phyloP scores from a whole-genome alignment of 441 rosid genomes.

The Euphorbia schlechtendalii region DNA sequence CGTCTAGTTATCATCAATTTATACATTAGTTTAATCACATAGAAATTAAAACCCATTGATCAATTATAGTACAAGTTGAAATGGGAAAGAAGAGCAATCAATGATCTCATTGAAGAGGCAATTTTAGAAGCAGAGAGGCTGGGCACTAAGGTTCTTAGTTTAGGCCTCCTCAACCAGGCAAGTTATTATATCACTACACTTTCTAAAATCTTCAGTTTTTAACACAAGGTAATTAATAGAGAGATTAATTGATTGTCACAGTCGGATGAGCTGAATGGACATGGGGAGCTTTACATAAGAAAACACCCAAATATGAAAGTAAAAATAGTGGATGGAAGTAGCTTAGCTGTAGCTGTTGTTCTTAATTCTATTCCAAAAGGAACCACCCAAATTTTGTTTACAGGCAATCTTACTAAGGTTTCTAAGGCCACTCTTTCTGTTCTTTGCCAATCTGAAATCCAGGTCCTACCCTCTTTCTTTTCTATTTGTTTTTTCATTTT shows the following conservation, averaged over 20 bases:
- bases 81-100: conserved; percentile 18
- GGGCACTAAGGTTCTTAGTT: conserved; percentile 21
- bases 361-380: conserved; percentile 19
- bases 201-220: no score
- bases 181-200: neutral
- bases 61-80: conserved; percentile 15
- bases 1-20: neutral
- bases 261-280: conserved; percentile 24
- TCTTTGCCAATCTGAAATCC: conserved; percentile 15
- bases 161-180: conserved; percentile 30
- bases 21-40: no score
- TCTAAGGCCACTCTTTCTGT: conserved; percentile 17
- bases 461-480: conserved; percentile 9
- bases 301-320: conserved; percentile 17
- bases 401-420: conserved; percentile 24
- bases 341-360: conserved; percentile 24
- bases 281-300: conserved; percentile 19
- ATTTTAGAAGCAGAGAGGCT: conserved; percentile 20
- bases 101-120: conserved; percentile 20
- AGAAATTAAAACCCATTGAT: no score
- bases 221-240: no score
- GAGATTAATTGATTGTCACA: neutral
- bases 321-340: conserved; percentile 31
- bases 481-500: no score
- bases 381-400: conserved; percentile 17